Conservation (phyloP, 2,329 filamentous ascomycete genomes). For the Ploettnerulaceae sp. region DNA sequence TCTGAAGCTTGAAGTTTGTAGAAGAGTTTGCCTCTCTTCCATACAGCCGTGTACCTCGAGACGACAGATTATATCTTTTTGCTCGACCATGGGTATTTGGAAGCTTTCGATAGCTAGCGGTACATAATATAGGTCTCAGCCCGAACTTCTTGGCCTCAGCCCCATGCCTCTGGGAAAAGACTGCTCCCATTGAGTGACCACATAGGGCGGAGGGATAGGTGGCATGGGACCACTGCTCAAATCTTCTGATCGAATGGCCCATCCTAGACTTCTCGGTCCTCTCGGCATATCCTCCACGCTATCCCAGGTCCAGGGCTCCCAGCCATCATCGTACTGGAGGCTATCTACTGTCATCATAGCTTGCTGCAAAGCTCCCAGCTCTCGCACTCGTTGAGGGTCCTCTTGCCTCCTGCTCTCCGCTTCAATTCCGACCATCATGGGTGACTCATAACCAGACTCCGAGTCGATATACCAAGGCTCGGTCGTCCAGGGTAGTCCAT, state of each 20-base stretch:
- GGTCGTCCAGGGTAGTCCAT: conserved; percentile 32
- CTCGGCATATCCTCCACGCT: conserved; percentile 25
- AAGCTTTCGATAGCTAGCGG: not conserved
- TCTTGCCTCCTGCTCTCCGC: conserved; percentile 23
- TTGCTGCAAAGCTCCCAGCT: conserved; percentile 30
- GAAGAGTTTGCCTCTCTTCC: no score
- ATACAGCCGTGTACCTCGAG: no score
- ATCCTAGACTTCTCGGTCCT: conserved; percentile 30
- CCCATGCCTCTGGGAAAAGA: conserved; percentile 5
- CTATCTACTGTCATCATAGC: conserved; percentile 35
- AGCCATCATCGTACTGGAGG: conserved; percentile 27
- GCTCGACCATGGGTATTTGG: not conserved
- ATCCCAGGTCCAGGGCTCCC: conserved; percentile 29
- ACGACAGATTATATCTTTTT: no score
- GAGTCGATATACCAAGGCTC: conserved; percentile 26
- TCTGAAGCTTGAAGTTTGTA: no score
- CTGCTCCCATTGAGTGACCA: conserved; percentile 30
- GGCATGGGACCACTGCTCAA: no score
- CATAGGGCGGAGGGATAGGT: conserved; percentile 31
- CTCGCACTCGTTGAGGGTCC: conserved; percentile 29
- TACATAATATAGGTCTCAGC: conserved; percentile 7
- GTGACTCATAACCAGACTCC: conserved; percentile 10
- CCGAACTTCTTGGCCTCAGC: conserved; percentile 21
- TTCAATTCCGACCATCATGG: conserved; percentile 15
- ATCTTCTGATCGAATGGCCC: conserved; percentile 29